A percentile compares a stretch with the other conserved stretches of the same genome.
phyloP scores from a whole-genome alignment of 2,329 filamentous ascomycete genomes.

The Cladophialophora bantiana region DNA sequence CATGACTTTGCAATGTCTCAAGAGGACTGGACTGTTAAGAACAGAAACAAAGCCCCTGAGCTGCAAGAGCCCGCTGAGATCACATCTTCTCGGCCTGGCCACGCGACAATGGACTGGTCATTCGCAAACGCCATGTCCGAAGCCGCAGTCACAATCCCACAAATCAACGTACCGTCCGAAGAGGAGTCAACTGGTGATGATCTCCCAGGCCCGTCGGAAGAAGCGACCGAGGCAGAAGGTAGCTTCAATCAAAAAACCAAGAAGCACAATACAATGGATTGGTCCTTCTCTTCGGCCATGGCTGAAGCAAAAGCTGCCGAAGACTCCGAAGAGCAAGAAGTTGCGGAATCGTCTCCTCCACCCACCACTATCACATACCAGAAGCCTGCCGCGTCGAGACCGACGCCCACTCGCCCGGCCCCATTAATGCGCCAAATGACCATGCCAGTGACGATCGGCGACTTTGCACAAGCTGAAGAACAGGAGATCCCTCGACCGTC shows the following conservation, averaged over 20 bases:
- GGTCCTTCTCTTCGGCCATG: slow-evolving; percentile 54
- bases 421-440: slow-evolving; percentile 39
- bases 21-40: slow-evolving; percentile 39
- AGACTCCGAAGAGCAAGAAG: slow-evolving; percentile 13
- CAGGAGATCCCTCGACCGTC: slow-evolving; percentile 35
- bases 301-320: slow-evolving; percentile 42
- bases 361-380: slow-evolving; percentile 4
- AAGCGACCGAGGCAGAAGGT: slow-evolving; percentile 1
- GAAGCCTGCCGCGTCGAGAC: slow-evolving; percentile 21
- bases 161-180: slow-evolving; percentile 26
- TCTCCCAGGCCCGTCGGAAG: slow-evolving; percentile 7
- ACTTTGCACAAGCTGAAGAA: slow-evolving; percentile 35
- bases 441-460: slow-evolving; percentile 39
- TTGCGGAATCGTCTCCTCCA: slow-evolving; percentile 26
- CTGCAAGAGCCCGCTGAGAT: slow-evolving; percentile 39
- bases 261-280: slow-evolving; percentile 46
- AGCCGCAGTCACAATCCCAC: slow-evolving; percentile 28
- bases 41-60: slow-evolving; percentile 34
- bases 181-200: slow-evolving; percentile 20
- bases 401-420: slow-evolving; percentile 34
- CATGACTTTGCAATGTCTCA: slow-evolving; percentile 52
- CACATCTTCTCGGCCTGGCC: slow-evolving; percentile 33
- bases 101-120: slow-evolving; percentile 45
- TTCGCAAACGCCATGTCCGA: slow-evolving; percentile 56
- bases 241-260: slow-evolving; percentile 25